A percentile compares a stretch with the other conserved stretches of the same genome.
Evolutionary conservation across 2,329 filamentous ascomycete species (phyloP).

Genomic region (Cladosporium sp.): DNA sequence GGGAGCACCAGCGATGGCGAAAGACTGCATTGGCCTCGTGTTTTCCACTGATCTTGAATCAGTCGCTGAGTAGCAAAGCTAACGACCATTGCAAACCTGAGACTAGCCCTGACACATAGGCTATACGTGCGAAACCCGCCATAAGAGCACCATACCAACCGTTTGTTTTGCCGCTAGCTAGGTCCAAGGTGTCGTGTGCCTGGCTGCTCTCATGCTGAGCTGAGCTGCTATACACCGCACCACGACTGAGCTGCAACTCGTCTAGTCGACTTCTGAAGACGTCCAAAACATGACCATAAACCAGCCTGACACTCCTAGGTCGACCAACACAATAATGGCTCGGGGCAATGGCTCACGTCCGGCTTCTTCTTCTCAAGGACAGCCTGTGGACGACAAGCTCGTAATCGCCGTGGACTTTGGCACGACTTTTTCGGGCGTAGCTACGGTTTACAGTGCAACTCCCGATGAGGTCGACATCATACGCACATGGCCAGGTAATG

Average conservation of each 20-base stretch:
- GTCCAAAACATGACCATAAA: constrained; percentile 12
- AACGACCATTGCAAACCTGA: neutral
- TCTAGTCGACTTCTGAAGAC: neutral
- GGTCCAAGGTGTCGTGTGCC: neutral
- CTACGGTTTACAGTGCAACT: constrained; percentile 42
- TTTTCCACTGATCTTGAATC: neutral
- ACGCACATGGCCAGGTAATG: constrained; percentile 3
- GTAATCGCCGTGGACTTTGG: constrained; percentile 80
- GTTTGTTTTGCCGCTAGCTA: constrained; percentile 4
- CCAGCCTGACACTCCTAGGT: neutral
- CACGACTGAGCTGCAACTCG: neutral
- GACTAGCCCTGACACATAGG: constrained; percentile 1
- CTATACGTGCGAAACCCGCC: neutral
- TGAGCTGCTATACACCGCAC: neutral
- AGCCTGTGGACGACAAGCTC: constrained; percentile 50
- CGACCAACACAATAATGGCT: neutral
- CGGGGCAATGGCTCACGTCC: neutral
- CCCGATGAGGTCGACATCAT: constrained; percentile 76
- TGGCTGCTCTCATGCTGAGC: neutral
- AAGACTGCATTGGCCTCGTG: neutral
- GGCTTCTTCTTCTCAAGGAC: neutral
- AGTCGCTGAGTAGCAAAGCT: neutral
- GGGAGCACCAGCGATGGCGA: neutral
- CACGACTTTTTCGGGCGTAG: constrained; percentile 75
- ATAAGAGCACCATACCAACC: neutral